Base-by-base conservation (phyloP, 768 basidiomycete species). In the Phaffia australis region DNA sequence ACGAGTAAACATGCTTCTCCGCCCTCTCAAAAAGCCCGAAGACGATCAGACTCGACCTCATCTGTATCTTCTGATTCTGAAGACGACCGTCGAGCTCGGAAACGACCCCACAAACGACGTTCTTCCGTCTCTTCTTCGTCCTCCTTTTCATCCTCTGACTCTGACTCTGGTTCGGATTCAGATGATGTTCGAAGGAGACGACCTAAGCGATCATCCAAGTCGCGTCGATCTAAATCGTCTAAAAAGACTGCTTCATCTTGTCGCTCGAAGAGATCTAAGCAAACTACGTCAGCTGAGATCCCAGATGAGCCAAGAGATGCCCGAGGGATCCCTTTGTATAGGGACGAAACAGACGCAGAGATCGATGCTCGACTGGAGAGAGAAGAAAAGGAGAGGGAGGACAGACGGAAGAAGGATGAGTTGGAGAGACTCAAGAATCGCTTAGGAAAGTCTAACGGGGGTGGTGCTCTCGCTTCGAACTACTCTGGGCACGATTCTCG, bases 291-390 rank as follows among this genome's bases (percentile, higher is more conserved):
- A 51, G 47, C 6, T 25, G 47, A 6, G 21, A 3, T 30, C 54
- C 29, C 54, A 63, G 66, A 54, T 35, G 9, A 47, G 56, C 35
- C 32, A 56, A 23, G 47, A 46, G 42, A 30, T 54, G 4, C 29
- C 29, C 30, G 42, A 48, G 60, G 55, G 11, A 46, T 35, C 23
- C 54, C 61, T 32, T 35, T 49, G 3, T 62, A 69, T 19, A 6
- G 56, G n/a, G 62, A 64, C 50, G 67, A 69, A 58, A 69, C 67
- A 32, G 67, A 69, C 46, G 67, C 62, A 2, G 56, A 69, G 51
- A 69, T 69, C 16, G 67, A 69, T 35, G 67, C 67, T 23, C 21
- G 67, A 30, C 52, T 69, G 9, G 67, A 69, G 52, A 63, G 67
- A 29, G 67, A 69, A 42, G 67, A 69, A 23, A 16, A 56, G 9